phyloP scores from a whole-genome alignment of 2,329 filamentous ascomycete species.

The Trematosphaeria pertusa region DNA sequence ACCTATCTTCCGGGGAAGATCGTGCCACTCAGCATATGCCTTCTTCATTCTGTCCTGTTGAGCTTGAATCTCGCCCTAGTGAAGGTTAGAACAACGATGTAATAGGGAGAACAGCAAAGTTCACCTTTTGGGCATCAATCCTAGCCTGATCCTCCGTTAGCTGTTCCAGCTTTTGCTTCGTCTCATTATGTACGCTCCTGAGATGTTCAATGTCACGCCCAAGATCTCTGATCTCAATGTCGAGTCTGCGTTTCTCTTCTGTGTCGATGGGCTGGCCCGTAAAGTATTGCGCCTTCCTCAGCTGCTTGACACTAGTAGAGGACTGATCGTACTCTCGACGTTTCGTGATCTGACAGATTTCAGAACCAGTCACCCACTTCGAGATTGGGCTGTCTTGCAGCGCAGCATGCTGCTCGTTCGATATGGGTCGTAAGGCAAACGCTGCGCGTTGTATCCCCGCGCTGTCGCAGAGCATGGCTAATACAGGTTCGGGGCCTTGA shows the following conservation, averaged over 20 bases:
- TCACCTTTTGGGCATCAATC: slow-evolving; percentile 16
- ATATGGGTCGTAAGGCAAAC: slow-evolving; percentile 68
- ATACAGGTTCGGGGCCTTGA: slow-evolving; percentile 79
- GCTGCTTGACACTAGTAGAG: slow-evolving; percentile 69
- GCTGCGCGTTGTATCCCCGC: slow-evolving; percentile 72
- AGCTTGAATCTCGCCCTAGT: slow-evolving; percentile 51
- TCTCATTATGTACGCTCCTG: slow-evolving; percentile 47
- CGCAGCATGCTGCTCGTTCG: slow-evolving; percentile 70
- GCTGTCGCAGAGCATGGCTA: slow-evolving; percentile 86
- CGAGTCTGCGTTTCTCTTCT: slow-evolving; percentile 67
- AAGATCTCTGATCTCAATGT: slow-evolving; percentile 57
- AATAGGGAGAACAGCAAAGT: neutral
- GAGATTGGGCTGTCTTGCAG: slow-evolving; percentile 66
- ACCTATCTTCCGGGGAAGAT: slow-evolving; percentile 76
- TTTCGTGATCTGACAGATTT: slow-evolving; percentile 64
- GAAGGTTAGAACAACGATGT: slow-evolving; percentile 1
- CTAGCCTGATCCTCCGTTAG: slow-evolving; percentile 29
- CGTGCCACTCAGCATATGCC: slow-evolving; percentile 68
- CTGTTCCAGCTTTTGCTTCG: slow-evolving; percentile 42
- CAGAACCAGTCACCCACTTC: slow-evolving; percentile 73
- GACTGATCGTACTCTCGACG: slow-evolving; percentile 82
- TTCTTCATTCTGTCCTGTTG: slow-evolving; percentile 74
- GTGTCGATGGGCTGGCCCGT: slow-evolving; percentile 77
- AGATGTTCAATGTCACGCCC: slow-evolving; percentile 50
- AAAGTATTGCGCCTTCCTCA: slow-evolving; percentile 73